Conservation (phyloP, 768 basidiomycete species). For the Mycena belliarum region DNA sequence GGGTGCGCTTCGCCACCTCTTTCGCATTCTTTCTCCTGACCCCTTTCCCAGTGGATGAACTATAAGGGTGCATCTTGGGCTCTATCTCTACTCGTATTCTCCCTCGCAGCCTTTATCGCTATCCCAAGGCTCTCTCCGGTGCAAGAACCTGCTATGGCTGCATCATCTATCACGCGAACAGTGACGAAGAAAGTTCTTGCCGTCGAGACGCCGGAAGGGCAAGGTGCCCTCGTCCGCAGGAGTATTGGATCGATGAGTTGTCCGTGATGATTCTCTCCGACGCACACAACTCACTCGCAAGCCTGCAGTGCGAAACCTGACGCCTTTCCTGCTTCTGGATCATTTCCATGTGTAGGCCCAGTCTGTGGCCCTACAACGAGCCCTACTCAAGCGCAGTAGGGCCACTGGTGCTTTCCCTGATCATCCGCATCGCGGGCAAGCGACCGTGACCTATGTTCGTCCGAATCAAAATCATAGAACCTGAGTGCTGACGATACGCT, state of each 20-base stretch:
- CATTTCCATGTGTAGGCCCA: constrained; percentile 74
- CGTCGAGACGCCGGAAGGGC: constrained; percentile 67
- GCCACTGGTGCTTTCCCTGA: constrained; percentile 66
- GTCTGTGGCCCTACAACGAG: not conserved
- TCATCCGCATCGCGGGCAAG: constrained; percentile 90
- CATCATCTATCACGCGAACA: constrained; percentile 53
- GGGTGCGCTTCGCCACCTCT: too few relatives aligned
- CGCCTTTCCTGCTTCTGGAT: constrained; percentile 82
- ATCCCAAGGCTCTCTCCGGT: not conserved
- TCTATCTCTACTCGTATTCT: constrained; percentile 4
- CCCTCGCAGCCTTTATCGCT: constrained; percentile 18
- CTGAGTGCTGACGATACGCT: not conserved
- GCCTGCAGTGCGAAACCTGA: not conserved
- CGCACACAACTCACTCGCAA: not conserved
- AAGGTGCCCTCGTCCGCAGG: constrained; percentile 57
- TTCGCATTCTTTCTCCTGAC: too few relatives aligned
- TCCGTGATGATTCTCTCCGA: not conserved
- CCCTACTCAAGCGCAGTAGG: too few relatives aligned
- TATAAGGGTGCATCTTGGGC: constrained; percentile 7
- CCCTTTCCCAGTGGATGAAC: constrained; percentile 4
- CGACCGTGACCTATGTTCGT: constrained; percentile 72
- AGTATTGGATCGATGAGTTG: constrained; percentile 73
- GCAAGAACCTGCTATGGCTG: constrained; percentile 27
- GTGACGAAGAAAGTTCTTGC: constrained; percentile 79
- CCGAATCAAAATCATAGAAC: too few relatives aligned